Conservation (phyloP, 805 yeast species). For the Nakazawaea siamensis region DNA sequence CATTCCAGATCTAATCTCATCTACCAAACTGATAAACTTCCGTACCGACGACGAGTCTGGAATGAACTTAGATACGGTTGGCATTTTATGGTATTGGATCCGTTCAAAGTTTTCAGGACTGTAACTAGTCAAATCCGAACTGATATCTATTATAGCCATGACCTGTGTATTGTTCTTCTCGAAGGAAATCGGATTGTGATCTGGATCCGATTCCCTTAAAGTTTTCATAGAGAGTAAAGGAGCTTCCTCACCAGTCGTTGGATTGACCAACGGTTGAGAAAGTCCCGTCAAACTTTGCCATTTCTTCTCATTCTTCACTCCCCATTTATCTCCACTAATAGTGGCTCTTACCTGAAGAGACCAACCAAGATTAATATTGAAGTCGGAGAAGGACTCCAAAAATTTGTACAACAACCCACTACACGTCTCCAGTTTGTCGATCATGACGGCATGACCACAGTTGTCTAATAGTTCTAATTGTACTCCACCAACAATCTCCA, state of each 20-base stretch:
- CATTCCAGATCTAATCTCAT: constrained; percentile 26
- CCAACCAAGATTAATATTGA: constrained; percentile 63
- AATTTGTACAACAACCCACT: constrained; percentile 57
- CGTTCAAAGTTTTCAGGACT: constrained; percentile 46
- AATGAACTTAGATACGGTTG: constrained; percentile 71
- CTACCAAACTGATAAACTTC: constrained; percentile 45
- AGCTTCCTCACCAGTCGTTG: constrained; percentile 24
- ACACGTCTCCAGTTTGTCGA: constrained; percentile 55
- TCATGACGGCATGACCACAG: constrained; percentile 60
- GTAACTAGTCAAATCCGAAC: constrained; percentile 65
- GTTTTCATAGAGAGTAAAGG: constrained; percentile 70
- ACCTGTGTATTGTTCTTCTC: constrained; percentile 45
- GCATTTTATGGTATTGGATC: constrained; percentile 59
- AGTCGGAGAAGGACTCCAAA: constrained; percentile 37
- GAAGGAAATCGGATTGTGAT: constrained; percentile 49
- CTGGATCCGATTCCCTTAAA: constrained; percentile 50
- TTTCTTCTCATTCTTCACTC: constrained; percentile 64
- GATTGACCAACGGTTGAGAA: constrained; percentile 31
- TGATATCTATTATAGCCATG: constrained; percentile 58
- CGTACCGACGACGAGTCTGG: constrained; percentile 57
- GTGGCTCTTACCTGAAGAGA: constrained; percentile 56
- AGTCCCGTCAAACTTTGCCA: constrained; percentile 54
- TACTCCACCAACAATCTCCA: constrained; percentile 20
- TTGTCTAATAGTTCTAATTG: constrained; percentile 29
- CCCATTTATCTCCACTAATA: constrained; percentile 69